Base-by-base conservation (phyloP, 495 filamentous ascomycete species). In the Talaromyces wortmannii region DNA sequence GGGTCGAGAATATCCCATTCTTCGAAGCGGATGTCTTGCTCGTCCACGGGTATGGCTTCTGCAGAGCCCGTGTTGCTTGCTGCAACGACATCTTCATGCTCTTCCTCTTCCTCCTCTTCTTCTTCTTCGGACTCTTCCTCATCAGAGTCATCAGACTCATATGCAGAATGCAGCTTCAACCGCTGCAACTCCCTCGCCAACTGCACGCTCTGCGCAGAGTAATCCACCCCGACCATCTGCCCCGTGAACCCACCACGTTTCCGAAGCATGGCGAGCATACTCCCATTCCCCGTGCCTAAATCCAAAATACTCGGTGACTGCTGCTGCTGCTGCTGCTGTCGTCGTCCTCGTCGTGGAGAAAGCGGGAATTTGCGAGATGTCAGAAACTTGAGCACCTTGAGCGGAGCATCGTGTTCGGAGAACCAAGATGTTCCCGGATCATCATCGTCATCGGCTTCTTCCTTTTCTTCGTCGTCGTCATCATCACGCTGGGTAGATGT, bases 231-330 rank as follows among this genome's bases (percentile, higher is more conserved):
- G 0, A 95, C 65, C 79, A 97, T 82, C 4, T 63, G 59, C 0
- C 89, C 90, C 13, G 23, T 13, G 64, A 80, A 87, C 0, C 65
- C 74, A 32, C 78, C 80, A n/a, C 65, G 69, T 45, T 85, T 85
- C 18, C 82, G 67, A 11, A 97, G 72, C 16, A 83, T 74, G 57
- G 94, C 92, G 3, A 97, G 75, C 62, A 97, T 79, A 62, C 90
- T 87, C 2, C 94, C 94, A 71, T 97, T 98, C 0, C 94, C 94
- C 0, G 90, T 96, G 1, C 94, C 94, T 0, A 97, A 73, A 57
- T 87, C 84, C 0, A 97, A 77, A 50, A 96, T 83, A 3, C 59
- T 71, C 0, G 72, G 67, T 18, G 66, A 61, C 17, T 6, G 48
- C 17, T 48, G 32, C 61, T 31, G n/a, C n/a, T n/a, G n/a, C 56